Conservation (phyloP, 257 asterid genomes). For the Verbena officinalis region DNA sequence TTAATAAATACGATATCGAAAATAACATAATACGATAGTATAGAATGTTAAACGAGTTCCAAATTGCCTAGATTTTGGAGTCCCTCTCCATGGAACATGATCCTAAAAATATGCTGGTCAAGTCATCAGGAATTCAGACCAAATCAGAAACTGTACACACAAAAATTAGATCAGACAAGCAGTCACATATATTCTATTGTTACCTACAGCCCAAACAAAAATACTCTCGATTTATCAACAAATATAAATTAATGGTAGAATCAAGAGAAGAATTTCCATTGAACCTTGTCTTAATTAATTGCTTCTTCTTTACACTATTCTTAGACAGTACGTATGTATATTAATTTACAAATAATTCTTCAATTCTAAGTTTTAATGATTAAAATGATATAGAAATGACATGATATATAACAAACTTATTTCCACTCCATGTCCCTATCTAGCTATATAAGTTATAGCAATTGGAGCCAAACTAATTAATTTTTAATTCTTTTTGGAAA, state of each 20-base stretch:
- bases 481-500: too few relatives aligned
- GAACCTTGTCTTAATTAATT: conserved; percentile 24
- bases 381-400: neutral
- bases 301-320: conserved; percentile 27
- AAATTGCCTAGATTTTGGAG: neutral
- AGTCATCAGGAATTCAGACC: too few relatives aligned
- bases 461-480: neutral
- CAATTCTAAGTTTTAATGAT: conserved; percentile 24
- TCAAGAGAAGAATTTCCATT: conserved; percentile 11
- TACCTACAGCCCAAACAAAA: conserved; percentile 14
- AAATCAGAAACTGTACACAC: too few relatives aligned
- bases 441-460: too few relatives aligned
- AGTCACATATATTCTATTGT: conserved; percentile 13
- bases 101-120: neutral
- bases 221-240: conserved; percentile 13
- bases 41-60: neutral
- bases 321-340: neutral
- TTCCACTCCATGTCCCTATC: conserved; percentile 17
- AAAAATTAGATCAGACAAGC: too few relatives aligned
- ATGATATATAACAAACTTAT: conserved; percentile 21
- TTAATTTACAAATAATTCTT: conserved; percentile 19
- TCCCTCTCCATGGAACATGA: neutral
- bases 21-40: too few relatives aligned
- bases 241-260: neutral
- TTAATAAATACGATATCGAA: too few relatives aligned